Percentiles rank a stretch among this genome's conserved stretches.
Evolutionary conservation across 495 filamentous ascomycete genomes (phyloP).

Genomic region (Penicillium canescens): DNA sequence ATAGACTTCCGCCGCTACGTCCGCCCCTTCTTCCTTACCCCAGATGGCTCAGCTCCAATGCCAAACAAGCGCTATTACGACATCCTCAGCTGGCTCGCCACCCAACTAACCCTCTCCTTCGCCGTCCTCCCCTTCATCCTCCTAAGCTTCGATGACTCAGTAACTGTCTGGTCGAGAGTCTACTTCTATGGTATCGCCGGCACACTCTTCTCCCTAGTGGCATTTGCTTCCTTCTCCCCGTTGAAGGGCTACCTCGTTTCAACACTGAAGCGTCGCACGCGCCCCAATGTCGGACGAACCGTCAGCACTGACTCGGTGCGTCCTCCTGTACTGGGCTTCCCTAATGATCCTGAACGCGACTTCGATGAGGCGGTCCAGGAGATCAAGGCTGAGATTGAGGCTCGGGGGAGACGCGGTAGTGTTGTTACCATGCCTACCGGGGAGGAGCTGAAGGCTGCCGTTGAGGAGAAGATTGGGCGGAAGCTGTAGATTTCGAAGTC

Average conservation of each 20-base stretch:
- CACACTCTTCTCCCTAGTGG: constrained; percentile 60
- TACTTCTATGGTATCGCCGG: constrained; percentile 83
- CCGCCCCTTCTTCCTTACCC: constrained; percentile 89
- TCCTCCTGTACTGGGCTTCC: constrained; percentile 73
- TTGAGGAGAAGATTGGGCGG: constrained; percentile 48
- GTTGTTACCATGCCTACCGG: constrained; percentile 48
- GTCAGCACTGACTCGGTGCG: constrained; percentile 32
- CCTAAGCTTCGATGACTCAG: constrained; percentile 63
- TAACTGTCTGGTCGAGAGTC: constrained; percentile 78
- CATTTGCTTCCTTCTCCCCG: constrained; percentile 70
- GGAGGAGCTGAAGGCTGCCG: constrained; percentile 44
- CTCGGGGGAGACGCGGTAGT: constrained; percentile 54
- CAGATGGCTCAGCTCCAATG: constrained; percentile 63
- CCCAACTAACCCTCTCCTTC: constrained; percentile 83
- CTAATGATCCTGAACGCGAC: constrained; percentile 73
- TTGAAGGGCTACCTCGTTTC: constrained; percentile 61
- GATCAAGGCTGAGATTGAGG: constrained; percentile 68
- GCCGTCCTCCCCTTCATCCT: constrained; percentile 80
- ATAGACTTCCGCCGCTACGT: constrained; percentile 84
- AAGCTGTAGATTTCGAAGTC: constrained; percentile 23
- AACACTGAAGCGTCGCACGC: constrained; percentile 58
- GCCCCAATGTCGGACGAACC: constrained; percentile 28
- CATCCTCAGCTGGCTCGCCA: constrained; percentile 72
- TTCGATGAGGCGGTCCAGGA: constrained; percentile 78
- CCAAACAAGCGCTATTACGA: constrained; percentile 86